A percentile compares a stretch with the other conserved stretches of the same genome.
These are phyloP conservation scores for Ligustrum vulgare DNA, from an alignment of 257 asterid genomes.

Conservation along the genomic window DNA sequence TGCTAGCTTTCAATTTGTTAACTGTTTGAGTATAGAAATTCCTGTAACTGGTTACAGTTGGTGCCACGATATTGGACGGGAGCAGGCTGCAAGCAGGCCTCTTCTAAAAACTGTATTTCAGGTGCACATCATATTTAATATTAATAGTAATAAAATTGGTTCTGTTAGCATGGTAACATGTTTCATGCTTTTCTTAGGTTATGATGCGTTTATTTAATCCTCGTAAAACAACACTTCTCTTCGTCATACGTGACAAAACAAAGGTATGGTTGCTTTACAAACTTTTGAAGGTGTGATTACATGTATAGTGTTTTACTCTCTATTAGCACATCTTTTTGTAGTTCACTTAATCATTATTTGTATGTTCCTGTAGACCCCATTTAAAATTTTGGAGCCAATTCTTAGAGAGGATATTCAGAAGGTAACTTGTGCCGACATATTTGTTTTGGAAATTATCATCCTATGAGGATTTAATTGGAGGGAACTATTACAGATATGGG, in stretches of 20 bases:
- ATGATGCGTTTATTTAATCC: constrained; percentile 56
- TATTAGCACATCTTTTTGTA: neutral
- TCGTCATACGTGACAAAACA: constrained; percentile 58
- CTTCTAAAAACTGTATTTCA: constrained; percentile 39
- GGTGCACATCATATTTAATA: constrained; percentile 20
- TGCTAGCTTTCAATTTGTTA: neutral
- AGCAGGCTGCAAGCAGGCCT: constrained; percentile 38
- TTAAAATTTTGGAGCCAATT: constrained; percentile 41
- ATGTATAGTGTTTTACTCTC: constrained; percentile 15
- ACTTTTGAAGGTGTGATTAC: neutral
- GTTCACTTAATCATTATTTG: constrained; percentile 17
- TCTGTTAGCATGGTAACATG: constrained; percentile 2
- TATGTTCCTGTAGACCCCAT: constrained; percentile 32
- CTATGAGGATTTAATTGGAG: constrained; percentile 5
- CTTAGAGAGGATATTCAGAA: constrained; percentile 36
- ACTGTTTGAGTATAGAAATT: neutral
- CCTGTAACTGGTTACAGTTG: constrained; percentile 24
- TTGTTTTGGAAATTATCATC: neutral
- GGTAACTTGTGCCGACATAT: constrained; percentile 16
- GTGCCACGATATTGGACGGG: constrained; percentile 44
- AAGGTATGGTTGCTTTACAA: constrained; percentile 37
- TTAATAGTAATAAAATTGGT: neutral
- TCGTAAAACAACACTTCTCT: constrained; percentile 54
- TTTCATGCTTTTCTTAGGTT: constrained; percentile 36
- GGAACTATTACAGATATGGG: constrained; percentile 34